Conservation (phyloP, 148 eudicot species). For the Linanthus parryae region DNA sequence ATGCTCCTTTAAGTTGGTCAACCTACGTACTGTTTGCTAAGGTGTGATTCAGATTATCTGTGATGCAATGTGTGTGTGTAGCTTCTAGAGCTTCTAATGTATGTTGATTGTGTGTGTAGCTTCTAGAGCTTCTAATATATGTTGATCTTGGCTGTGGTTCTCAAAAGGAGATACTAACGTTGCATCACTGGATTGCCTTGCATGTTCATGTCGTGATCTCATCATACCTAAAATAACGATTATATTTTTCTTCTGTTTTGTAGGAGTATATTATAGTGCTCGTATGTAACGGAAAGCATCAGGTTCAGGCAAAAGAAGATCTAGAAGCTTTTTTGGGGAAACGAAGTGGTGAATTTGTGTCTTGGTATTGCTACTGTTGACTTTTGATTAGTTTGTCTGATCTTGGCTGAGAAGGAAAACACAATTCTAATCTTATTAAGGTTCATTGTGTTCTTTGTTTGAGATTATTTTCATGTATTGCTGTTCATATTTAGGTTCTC, state of each 20-base stretch:
- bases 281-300: slow-evolving; percentile 41
- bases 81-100: no score
- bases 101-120: no score
- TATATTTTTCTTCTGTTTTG: slow-evolving; percentile 1
- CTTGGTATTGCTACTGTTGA: slow-evolving; percentile 29
- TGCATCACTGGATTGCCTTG: neutral
- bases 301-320: slow-evolving; percentile 39
- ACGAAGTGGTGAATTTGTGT: slow-evolving; percentile 36
- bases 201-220: neutral
- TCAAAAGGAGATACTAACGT: neutral
- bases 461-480: neutral
- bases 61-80: no score
- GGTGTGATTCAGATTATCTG: no score
- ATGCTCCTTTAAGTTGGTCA: no score
- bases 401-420: neutral
- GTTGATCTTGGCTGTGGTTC: neutral
- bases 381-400: neutral
- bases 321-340: slow-evolving; percentile 46
- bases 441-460: neutral
- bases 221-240: no score
- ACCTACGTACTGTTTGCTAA: no score
- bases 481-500: neutral
- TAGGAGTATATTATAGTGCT: slow-evolving; percentile 52
- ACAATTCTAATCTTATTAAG: neutral
- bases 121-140: neutral